phyloP scores from a whole-genome alignment of 345 rosid species.

The Eucalyptus dawsonii region DNA sequence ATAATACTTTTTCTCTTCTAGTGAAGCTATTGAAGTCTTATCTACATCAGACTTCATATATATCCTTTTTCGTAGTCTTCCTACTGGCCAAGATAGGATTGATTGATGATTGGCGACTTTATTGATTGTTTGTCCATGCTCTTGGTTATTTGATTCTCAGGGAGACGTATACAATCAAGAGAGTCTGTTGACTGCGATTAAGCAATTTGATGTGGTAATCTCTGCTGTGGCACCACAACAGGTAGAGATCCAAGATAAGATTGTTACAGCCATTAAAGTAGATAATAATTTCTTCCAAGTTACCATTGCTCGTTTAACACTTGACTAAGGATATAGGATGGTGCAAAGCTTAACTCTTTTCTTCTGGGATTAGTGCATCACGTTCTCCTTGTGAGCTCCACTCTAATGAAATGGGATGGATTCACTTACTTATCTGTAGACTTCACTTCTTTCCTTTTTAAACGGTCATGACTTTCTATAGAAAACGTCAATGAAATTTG shows the following conservation, averaged over 20 bases:
- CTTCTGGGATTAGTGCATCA: background rate
- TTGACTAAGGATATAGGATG: background rate
- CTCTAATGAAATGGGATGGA: background rate
- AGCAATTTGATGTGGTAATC: too few relatives aligned
- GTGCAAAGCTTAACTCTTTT: background rate
- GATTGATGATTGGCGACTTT: background rate
- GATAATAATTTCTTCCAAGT: background rate
- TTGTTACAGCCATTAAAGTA: background rate
- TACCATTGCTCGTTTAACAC: background rate
- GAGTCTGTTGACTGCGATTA: too few relatives aligned
- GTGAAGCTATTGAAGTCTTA: too few relatives aligned
- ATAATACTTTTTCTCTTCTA: too few relatives aligned
- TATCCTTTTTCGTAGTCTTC: too few relatives aligned
- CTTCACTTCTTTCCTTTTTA: too few relatives aligned
- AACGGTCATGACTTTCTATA: background rate
- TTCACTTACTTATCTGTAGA: background rate
- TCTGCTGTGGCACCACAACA: too few relatives aligned
- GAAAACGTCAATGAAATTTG: background rate
- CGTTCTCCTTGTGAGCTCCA: background rate
- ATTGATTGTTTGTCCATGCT: background rate
- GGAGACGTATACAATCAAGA: too few relatives aligned
- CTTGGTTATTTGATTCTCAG: background rate
- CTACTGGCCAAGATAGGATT: background rate
- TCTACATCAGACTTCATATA: background rate
- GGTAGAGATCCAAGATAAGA: background rate